Evolutionary conservation across 768 basidiomycete genomes (phyloP).

Genomic region (Suillus occidentalis): DNA sequence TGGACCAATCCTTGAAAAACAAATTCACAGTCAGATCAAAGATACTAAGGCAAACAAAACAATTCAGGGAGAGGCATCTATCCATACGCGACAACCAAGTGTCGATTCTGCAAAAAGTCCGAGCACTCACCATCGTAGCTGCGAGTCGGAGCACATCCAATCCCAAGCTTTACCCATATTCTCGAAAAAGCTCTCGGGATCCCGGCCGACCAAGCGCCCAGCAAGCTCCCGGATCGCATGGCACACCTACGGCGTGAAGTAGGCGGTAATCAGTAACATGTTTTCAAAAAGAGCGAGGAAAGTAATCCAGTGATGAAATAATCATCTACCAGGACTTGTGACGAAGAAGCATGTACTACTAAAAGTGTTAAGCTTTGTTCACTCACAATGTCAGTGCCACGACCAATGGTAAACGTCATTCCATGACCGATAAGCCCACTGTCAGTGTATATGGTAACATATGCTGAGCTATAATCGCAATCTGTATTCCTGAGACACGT

Average conservation of each 20-base stretch:
- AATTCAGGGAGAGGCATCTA: background rate
- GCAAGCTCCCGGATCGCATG: conserved; percentile 78
- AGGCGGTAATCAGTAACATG: conserved; percentile 1
- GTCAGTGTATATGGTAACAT: conserved; percentile 71
- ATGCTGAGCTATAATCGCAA: conserved; percentile 95
- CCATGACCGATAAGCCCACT: conserved; percentile 84
- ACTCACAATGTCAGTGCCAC: conserved; percentile 89
- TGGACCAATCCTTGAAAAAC: conserved; percentile 73
- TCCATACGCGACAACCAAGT: background rate
- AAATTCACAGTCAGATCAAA: background rate
- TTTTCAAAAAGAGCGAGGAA: background rate
- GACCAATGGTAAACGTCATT: conserved; percentile 93
- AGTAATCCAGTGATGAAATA: background rate
- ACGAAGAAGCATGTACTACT: background rate
- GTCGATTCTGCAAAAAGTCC: background rate
- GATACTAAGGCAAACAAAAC: background rate
- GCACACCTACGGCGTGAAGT: conserved; percentile 59
- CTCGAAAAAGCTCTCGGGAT: conserved; percentile 76
- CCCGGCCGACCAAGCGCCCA: conserved; percentile 77
- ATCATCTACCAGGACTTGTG: background rate
- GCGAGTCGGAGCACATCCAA: conserved; percentile 82
- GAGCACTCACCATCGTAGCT: conserved; percentile 76
- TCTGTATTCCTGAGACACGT: conserved; percentile 73
- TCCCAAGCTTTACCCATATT: conserved; percentile 94
- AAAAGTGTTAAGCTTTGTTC: background rate